Percentiles rank a stretch among this genome's conserved stretches.
These are phyloP conservation scores for Pittosporum tobira DNA, from an alignment of 129 eudicot genomes.

Conservation along the genomic window DNA sequence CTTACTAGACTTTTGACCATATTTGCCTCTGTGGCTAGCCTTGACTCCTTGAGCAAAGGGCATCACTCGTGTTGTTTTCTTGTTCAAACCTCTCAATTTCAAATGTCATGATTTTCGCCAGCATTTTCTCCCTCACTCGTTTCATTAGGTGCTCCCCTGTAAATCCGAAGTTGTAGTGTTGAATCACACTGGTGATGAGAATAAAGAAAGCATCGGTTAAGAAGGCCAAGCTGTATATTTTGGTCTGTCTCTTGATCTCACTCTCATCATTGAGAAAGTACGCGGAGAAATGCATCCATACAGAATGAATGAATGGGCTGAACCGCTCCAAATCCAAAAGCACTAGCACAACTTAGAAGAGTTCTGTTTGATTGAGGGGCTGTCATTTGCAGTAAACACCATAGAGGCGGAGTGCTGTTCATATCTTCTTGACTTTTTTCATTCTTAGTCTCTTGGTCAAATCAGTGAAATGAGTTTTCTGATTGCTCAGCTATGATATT, in stretches of 20 bases:
- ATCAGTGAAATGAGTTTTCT: neutral
- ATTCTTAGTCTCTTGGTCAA: neutral
- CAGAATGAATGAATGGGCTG: constrained; percentile 5
- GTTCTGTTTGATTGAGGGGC: constrained; percentile 7
- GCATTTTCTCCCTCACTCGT: constrained; percentile 15
- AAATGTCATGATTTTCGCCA: constrained; percentile 15
- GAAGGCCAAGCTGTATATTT: too few species aligned
- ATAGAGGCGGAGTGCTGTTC: neutral
- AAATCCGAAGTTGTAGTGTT: constrained; percentile 14
- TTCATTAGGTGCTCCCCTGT: constrained; percentile 18
- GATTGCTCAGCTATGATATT: neutral
- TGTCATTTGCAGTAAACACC: constrained; percentile 6
- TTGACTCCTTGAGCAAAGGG: constrained; percentile 16
- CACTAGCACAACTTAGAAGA: neutral
- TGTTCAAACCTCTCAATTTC: constrained; percentile 21
- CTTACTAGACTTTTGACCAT: constrained; percentile 11
- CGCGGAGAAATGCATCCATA: constrained; percentile 7
- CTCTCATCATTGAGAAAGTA: constrained; percentile 1
- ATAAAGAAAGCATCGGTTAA: neutral
- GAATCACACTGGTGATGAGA: constrained; percentile 8
- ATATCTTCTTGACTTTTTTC: neutral
- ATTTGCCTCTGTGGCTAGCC: constrained; percentile 12
- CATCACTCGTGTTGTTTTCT: constrained; percentile 19
- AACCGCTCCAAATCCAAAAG: constrained; percentile 3
- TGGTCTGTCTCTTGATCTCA: neutral